Conservation (phyloP, 192 early-diverging fungal genomes). For the Podila clonocystis region DNA sequence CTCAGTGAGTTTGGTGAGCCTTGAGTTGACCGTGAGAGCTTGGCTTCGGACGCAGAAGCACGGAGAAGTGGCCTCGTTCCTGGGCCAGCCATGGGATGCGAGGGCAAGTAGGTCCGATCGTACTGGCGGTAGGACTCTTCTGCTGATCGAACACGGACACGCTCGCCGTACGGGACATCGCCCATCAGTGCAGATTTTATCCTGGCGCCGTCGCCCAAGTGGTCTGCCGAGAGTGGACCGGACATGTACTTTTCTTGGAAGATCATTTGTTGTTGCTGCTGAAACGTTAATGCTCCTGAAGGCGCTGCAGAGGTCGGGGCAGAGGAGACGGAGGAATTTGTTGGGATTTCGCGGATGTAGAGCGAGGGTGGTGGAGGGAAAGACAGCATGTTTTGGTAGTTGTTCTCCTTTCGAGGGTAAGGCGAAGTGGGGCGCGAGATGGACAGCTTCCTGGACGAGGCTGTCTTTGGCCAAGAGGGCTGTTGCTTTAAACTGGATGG, state of each 20-base stretch:
- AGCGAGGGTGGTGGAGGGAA: conserved; percentile 36
- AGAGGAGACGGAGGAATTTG: conserved; percentile 6
- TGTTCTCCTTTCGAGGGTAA: conserved; percentile 38
- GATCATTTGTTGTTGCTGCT: conserved; percentile 22
- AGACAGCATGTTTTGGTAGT: conserved; percentile 33
- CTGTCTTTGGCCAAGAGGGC: conserved; percentile 37
- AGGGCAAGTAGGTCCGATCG: neutral
- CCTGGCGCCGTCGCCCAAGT: conserved; percentile 19
- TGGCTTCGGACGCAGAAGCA: conserved; percentile 16
- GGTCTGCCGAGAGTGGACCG: conserved; percentile 39
- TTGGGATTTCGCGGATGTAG: conserved; percentile 39
- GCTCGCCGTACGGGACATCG: neutral
- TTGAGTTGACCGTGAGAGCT: neutral
- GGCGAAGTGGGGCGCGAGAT: conserved; percentile 30
- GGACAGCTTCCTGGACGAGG: conserved; percentile 26
- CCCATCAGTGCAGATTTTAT: conserved; percentile 26
- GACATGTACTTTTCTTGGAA: conserved; percentile 15
- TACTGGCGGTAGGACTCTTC: conserved; percentile 4
- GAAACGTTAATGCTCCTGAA: conserved; percentile 9
- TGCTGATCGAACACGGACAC: conserved; percentile 27
- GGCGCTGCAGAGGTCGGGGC: conserved; percentile 3
- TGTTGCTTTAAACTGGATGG: conserved; percentile 28
- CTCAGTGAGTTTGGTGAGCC: neutral
- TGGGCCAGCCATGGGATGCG: neutral
- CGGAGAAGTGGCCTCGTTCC: conserved; percentile 7